Evolutionary conservation across 2,329 filamentous ascomycete genomes (phyloP), one percentile per base, ranked within the genome.

Genomic region (Rutstroemia sp.): DNA sequence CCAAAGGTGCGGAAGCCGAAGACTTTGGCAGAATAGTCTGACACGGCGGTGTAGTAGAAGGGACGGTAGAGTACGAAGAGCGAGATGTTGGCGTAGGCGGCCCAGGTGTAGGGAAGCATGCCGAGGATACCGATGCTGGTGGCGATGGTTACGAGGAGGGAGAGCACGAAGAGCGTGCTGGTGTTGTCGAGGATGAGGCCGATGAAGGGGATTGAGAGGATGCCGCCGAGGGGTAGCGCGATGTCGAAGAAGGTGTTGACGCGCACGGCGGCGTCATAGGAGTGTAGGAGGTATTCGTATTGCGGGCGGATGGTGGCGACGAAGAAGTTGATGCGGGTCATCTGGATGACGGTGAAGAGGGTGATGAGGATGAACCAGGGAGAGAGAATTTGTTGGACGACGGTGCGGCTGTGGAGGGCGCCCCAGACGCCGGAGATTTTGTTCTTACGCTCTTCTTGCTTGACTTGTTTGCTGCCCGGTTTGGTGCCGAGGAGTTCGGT

Each of bases 1-100:
- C 91, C 92, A 64, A 96, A 96, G 0, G 90, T 95, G 59, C 85
- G 80, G 73, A 95, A 95, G 16, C 91, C 91, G 69, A 96, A 96
- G 38, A 96, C 90, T 73, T 95, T 95, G 59, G 90, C 90, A 19
- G 83, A 82, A 71, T 95, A 95, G 73, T 96, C 91, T 58, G 87
- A 92, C 57, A 96, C 88, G 7, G 90, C 84, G 0, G 90, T 95
- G 74, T 96, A 96, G 73, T 95, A 96, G 30, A 96, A 84, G 0
- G 92, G 91, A 0, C 91, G 82, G 67, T 94, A 92, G 21, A 95
- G 71, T 10, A 94, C 88, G 67, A 96, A 95, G 9, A 96, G 79
- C 47, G 78, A 74, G 53, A 96, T 77, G 63, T 92, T 92, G 14
- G 78, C 76, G 64, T 95, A 95, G 0, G 86, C 89, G 1, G 85